These are phyloP conservation scores for Termitomyces sp. DNA, from an alignment of 768 basidiomycete genomes.

Conservation along the genomic window DNA sequence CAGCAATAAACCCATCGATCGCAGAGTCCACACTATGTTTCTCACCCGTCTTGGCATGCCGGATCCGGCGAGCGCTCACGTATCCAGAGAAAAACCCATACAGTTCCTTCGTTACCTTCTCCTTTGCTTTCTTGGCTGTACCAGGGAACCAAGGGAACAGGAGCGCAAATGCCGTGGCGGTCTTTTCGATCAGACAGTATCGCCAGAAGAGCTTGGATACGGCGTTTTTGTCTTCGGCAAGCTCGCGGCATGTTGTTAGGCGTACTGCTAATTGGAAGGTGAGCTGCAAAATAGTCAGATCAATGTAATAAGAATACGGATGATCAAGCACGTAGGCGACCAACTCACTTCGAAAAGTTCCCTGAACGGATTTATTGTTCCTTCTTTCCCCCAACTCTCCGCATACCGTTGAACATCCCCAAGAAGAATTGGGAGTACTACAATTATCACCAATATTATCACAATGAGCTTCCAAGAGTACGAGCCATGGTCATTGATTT, in stretches of 20 bases:
- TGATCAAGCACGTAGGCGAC: not conserved
- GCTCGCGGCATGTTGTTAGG: conserved; percentile 26
- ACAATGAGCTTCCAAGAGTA: not conserved
- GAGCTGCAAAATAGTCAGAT: too few species aligned
- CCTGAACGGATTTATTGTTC: conserved; percentile 22
- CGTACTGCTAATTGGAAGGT: conserved; percentile 28
- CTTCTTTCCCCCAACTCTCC: conserved; percentile 20
- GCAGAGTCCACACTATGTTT: conserved; percentile 1
- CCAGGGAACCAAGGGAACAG: conserved; percentile 23
- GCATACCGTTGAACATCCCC: conserved; percentile 20
- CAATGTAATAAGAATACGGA: too few species aligned
- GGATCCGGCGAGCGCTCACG: conserved; percentile 14
- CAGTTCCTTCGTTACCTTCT: conserved; percentile 13
- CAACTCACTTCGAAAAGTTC: conserved; percentile 20
- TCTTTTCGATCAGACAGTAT: conserved; percentile 9
- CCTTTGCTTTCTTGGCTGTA: conserved; percentile 9
- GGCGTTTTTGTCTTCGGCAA: conserved; percentile 17
- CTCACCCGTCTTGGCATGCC: not conserved
- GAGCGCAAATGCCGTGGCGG: conserved; percentile 6
- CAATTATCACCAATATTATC: not conserved
- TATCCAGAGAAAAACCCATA: conserved; percentile 9
- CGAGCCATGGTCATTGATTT: not conserved
- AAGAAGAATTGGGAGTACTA: conserved; percentile 21
- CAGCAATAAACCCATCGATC: conserved; percentile 19
- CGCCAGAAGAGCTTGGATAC: conserved; percentile 15